Base-by-base conservation (phyloP, 768 basidiomycete genomes). In the Lactifluus rugatus region DNA sequence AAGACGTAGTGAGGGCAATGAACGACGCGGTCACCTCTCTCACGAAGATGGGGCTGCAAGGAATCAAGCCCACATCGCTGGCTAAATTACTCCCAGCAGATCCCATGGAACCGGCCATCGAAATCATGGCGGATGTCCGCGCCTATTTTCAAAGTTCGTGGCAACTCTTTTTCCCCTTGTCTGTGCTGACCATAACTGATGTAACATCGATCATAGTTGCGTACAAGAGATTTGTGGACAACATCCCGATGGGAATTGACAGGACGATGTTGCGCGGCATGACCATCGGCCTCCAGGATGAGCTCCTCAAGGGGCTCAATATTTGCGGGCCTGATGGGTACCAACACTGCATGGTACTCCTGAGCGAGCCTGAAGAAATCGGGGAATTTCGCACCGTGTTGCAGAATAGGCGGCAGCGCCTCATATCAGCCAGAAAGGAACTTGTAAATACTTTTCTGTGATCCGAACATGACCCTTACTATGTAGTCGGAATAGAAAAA, bases 91-190 rank as follows among this genome's bases (percentile, higher is more conserved):
- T 82, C 11, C 76, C 78, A 0, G 54, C 72, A 0, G 83, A 85
- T 54, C 68, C 68, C 2, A 78, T 75, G 76, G 81, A 81, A 37
- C 73, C 77, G 0, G 82, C 82, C 0, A 61, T 87, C 5, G 64
- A 66, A 10, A 82, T 88, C 60, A 88, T 88, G 85, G 83, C 84
- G 0, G 78, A 82, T 48, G 82, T 86, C 3, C 73, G 83, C 5
- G 85, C 83, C 0, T 87, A 87, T 58, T 87, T 87, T 66, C 82
- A 86, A 78, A 85, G 87, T 86, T 63, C 10, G 60, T 58, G 16
- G 31, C 47, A 41, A 28, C 42, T 45, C 48, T 13, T 39, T 26
- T 21, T 52, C 23, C n/a, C 14, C 17, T 34, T 36, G 32, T 31
- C 9, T 37, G 28, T 10, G 19, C n/a, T 1, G 17, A 46, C 5